Conservation (phyloP, 2,329 filamentous ascomycete genomes). For the Cyphellophora attinorum region DNA sequence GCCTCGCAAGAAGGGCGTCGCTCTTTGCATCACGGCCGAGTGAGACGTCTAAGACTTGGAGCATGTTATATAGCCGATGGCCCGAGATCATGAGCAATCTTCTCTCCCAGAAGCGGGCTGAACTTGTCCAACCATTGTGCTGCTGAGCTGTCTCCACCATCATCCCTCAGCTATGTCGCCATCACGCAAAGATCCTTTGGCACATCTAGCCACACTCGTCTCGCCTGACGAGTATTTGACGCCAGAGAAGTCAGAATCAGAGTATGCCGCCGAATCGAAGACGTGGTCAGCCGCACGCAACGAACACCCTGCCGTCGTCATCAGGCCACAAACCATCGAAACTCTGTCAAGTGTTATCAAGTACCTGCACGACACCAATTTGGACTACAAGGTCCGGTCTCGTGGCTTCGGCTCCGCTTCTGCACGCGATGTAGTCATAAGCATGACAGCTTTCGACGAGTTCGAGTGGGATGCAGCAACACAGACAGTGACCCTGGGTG, state of each 20-base stretch:
- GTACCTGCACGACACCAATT: conserved; percentile 22
- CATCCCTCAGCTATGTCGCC: conserved; percentile 1
- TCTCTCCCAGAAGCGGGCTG: too few species aligned
- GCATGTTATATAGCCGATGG: too few species aligned
- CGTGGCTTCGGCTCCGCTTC: conserved; percentile 28
- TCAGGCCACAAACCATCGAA: conserved; percentile 22
- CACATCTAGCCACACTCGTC: conserved; percentile 1
- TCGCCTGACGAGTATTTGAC: conserved; percentile 3
- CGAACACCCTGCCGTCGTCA: conserved; percentile 23
- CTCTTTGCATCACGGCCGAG: too few species aligned
- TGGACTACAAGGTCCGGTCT: conserved; percentile 29
- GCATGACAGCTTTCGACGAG: conserved; percentile 26
- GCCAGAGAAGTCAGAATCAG: background rate
- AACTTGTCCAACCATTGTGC: too few species aligned
- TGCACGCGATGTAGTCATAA: conserved; percentile 28
- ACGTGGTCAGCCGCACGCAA: conserved; percentile 27
- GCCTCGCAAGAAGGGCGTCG: too few species aligned
- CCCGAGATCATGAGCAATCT: too few species aligned
- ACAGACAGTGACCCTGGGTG: conserved; percentile 25
- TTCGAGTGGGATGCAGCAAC: conserved; percentile 25
- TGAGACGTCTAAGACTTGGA: too few species aligned
- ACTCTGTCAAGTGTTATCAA: conserved; percentile 23
- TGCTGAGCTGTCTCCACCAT: too few species aligned
- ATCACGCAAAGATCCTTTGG: background rate
- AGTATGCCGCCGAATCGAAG: conserved; percentile 16